phyloP scores from a whole-genome alignment of 192 early-diverging fungal species.

The Borealophlyctis nickersoniae region DNA sequence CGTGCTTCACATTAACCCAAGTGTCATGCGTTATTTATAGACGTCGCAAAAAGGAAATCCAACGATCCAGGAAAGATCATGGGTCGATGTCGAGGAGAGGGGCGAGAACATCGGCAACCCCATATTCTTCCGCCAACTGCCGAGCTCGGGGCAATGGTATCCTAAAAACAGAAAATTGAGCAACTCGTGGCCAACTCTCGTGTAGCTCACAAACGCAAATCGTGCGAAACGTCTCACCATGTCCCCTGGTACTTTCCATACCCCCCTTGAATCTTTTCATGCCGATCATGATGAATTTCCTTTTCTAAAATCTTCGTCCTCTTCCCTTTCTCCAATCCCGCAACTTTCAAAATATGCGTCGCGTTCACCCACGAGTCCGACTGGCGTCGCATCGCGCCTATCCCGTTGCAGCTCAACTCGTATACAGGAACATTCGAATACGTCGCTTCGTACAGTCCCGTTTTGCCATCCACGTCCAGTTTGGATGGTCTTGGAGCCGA shows the following conservation, averaged over 20 bases:
- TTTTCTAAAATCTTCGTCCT: conserved; percentile 52
- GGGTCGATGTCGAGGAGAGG: conserved; percentile 32
- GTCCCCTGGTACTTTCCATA: conserved; percentile 58
- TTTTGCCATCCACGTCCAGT: conserved; percentile 7
- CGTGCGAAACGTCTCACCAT: conserved; percentile 32
- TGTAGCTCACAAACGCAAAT: background rate
- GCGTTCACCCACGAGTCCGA: conserved; percentile 53
- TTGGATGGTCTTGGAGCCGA: background rate
- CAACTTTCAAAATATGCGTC: conserved; percentile 54
- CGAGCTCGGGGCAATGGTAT: conserved; percentile 40
- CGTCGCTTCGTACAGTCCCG: conserved; percentile 38
- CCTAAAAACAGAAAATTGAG: conserved; percentile 35
- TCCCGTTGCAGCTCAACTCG: conserved; percentile 34
- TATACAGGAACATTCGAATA: conserved; percentile 49
- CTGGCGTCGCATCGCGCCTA: conserved; percentile 42
- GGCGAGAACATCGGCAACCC: conserved; percentile 24
- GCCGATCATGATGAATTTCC: conserved; percentile 32
- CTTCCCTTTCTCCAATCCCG: conserved; percentile 48
- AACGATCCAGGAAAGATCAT: no score
- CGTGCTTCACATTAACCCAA: no score
- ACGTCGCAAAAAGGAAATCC: no score
- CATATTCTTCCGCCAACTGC: conserved; percentile 38
- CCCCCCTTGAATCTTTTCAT: conserved; percentile 56
- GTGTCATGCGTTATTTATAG: no score
- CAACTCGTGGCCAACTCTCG: background rate